Base-by-base conservation (phyloP, 164 flowering plant genomes). In the Vitis amurensis region DNA sequence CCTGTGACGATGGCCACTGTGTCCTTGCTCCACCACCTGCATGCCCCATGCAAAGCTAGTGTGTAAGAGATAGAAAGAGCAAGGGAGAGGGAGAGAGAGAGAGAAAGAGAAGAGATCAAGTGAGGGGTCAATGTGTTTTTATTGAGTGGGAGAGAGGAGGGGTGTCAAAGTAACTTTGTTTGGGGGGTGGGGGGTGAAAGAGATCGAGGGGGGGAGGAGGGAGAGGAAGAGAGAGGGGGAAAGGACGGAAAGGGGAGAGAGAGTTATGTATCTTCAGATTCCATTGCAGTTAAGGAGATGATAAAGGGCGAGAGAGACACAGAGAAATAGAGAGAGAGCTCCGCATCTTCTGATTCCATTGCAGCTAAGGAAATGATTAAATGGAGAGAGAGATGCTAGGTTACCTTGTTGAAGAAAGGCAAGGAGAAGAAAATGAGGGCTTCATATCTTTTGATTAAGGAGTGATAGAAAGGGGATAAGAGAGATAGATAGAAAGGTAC, bases 1-100 rank as follows among this genome's bases (percentile, higher is more conserved):
- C 98, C 98, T 0, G 97, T 93, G 29, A 93, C 94, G 0, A 91
- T 81, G 0, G 88, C 97, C 6, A 85, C 78, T 9, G 89, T 91
- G 4, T 88, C 83, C 75, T 77, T 68, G 1, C 87, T 78, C 98
- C 98, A 93, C 98, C 98, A 93, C 59, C 94, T 85, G 68, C 77
- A 53, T 11, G 9, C 10, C 27, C 27, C 27, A 23, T 23, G 27
- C 27, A 23, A 23, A 23, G 27, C 27, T 23, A 23, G 27, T 23
- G 27, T 23, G 27, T 23, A 8, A 12, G 56, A 53, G 56, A 68
- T 23, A 15, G 7, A 31, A 8, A 31, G 44, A 4, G 7, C 4
- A 31, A 31, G 1, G 7, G 7, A 31, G 50, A 69, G 61, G 2
- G 56, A 12, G 56, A 53, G 19, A 15, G 7, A 31, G 44, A 31